Percentiles rank a stretch among this genome's conserved stretches.
Conservation (phyloP, 345 rosid species). For the Isatis tinctoria region DNA sequence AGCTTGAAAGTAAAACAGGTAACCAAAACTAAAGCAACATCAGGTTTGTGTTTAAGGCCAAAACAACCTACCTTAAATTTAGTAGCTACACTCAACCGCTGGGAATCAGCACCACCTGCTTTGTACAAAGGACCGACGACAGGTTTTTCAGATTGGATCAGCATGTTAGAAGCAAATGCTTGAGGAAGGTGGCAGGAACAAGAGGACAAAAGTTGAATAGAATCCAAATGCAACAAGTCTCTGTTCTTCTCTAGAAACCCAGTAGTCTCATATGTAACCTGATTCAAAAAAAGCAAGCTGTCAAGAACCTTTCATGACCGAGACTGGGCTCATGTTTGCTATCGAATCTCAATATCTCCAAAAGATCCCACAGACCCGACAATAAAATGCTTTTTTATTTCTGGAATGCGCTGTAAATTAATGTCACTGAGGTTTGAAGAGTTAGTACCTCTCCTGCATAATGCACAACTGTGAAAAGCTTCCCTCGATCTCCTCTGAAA, state of each 20-base stretch:
- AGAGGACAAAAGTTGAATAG: constrained; percentile 86
- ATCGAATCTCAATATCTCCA: not conserved
- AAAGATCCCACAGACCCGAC: not conserved
- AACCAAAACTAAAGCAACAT: not conserved
- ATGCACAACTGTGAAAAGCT: constrained; percentile 77
- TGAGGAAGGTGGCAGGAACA: constrained; percentile 87
- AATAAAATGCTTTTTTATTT: not conserved
- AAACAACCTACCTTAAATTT: constrained; percentile 74
- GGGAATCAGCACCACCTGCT: constrained; percentile 98
- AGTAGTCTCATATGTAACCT: constrained; percentile 93
- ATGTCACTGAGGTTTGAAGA: constrained; percentile 10
- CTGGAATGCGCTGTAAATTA: constrained; percentile 1
- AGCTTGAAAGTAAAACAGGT: not conserved
- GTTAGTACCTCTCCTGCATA: constrained; percentile 92
- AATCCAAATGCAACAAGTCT: constrained; percentile 88
- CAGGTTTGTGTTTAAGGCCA: not conserved
- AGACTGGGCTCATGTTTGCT: constrained; percentile 3
- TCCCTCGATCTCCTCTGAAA: constrained; percentile 80
- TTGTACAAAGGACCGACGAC: constrained; percentile 75
- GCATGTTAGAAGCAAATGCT: constrained; percentile 87
- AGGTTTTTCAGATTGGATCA: constrained; percentile 71
- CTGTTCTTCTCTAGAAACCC: constrained; percentile 97
- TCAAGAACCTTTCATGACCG: constrained; percentile 19
- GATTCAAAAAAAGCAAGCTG: constrained; percentile 28
- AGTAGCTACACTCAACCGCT: constrained; percentile 84